Evolutionary conservation across 1,284 basidiomycete species (phyloP), one percentile per base, ranked within the genome.

Genomic region (Cronartium quercuum): DNA sequence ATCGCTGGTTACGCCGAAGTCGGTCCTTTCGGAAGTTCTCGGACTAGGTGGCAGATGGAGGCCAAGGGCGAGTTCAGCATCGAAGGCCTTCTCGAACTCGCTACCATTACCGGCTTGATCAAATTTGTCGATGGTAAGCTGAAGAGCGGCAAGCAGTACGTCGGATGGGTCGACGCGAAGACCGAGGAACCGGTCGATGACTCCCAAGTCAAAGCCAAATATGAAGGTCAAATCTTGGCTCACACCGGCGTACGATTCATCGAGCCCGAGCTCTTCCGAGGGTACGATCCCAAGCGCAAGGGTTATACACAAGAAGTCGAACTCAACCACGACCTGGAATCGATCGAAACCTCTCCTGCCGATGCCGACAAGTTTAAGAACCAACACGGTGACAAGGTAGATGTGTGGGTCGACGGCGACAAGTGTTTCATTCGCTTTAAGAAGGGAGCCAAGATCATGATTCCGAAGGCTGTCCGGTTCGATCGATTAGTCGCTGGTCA

Each of bases 11-110:
- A 93, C 82, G 95, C 90, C 60, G 96, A 98, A 83, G 91, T 98
- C 75, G 91, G 95, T n/a, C 96, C 95, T 6, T 98, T 94, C 92
- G 96, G 96, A 80, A 94, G 92, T 80, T 90, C 94, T 29, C 89
- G 96, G 78, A 98, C 95, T n/a, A 89, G 95, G 78, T 98, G 95
- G 95, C 94, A 98, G 85, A 96, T 97, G 92, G 94, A 97, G 82
- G 93, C 92, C 63, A 86, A 88, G 65, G 93, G 94, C 42, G 88
- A 94, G 81, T 90, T 96, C 83, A 94, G 93, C 6, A 95, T 98
- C 80, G 91, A 97, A 83, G 95, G 94, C 61, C 92, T 91, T 81
- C 96, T 98, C 80, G 95, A 98, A 85, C 94, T 98, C 90, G 94
- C 95, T 15, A 98, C 95, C 94, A 90, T 97, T 84, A 98, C 96